These are phyloP conservation scores for Lichtheimia ornata DNA, from an alignment of 371 early-diverging fungal species.

Conservation along the genomic window DNA sequence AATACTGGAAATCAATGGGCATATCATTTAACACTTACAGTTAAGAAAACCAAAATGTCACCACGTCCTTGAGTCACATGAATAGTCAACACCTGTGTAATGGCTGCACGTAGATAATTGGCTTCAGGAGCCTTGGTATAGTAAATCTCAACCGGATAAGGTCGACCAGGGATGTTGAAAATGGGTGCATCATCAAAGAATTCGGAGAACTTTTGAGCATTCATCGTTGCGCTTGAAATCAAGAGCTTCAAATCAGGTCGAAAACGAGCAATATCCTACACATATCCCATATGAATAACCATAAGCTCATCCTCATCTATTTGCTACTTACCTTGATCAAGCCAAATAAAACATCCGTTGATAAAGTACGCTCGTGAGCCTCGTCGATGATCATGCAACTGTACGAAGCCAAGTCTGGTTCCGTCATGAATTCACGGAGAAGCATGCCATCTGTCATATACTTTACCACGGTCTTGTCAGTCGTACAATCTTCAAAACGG, in stretches of 20 bases:
- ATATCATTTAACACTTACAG: constrained; percentile 47
- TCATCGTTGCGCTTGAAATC: constrained; percentile 99
- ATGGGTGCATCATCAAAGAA: constrained; percentile 97
- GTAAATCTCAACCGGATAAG: constrained; percentile 92
- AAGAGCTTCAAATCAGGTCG: constrained; percentile 92
- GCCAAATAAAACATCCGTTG: constrained; percentile 98
- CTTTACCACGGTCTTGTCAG: constrained; percentile 94
- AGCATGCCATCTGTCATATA: constrained; percentile 99
- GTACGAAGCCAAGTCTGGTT: constrained; percentile 92
- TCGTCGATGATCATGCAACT: constrained; percentile 98
- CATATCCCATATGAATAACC: constrained; percentile 7
- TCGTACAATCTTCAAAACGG: constrained; percentile 97
- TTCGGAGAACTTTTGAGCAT: constrained; percentile 93
- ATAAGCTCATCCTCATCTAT: neutral
- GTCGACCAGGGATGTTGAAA: constrained; percentile 92
- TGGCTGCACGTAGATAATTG: constrained; percentile 95
- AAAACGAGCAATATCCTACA: constrained; percentile 86
- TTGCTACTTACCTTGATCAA: constrained; percentile 77
- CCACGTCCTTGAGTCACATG: constrained; percentile 90
- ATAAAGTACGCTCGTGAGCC: constrained; percentile 98
- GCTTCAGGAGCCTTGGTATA: constrained; percentile 97
- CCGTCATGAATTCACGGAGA: constrained; percentile 96
- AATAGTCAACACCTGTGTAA: constrained; percentile 94
- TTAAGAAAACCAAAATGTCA: constrained; percentile 97
- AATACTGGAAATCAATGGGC: neutral